Conservation (phyloP, 2,329 filamentous ascomycete genomes). For the Colletotrichum higginsianum region DNA sequence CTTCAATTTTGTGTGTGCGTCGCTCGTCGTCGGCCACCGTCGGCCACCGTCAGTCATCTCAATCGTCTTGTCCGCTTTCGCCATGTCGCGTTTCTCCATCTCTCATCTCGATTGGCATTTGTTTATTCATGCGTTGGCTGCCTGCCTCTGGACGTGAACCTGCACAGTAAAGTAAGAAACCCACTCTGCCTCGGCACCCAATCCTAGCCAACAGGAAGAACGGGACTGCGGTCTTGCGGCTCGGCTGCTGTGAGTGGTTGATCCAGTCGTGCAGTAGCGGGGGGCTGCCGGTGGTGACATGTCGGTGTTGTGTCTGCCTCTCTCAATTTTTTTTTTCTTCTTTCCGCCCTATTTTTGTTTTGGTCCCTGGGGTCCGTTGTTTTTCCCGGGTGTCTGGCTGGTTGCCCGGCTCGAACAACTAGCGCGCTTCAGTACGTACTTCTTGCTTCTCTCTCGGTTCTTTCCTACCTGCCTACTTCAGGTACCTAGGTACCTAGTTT, state of each 20-base stretch:
- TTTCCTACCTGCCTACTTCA: no score
- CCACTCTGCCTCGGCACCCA: slow-evolving; percentile 16
- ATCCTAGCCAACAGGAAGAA: neutral
- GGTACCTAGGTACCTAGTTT: no score
- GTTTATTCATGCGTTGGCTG: slow-evolving; percentile 40
- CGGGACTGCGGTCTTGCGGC: no score
- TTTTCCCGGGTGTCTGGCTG: slow-evolving; percentile 24
- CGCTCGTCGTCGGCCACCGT: neutral
- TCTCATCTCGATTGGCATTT: slow-evolving; percentile 40
- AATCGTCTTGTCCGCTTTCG: slow-evolving; percentile 1
- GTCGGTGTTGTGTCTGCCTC: neutral
- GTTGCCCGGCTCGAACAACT: slow-evolving; percentile 31
- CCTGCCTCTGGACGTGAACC: neutral
- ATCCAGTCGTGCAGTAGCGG: neutral
- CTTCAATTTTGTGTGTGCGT: neutral
- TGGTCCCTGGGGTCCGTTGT: slow-evolving; percentile 11
- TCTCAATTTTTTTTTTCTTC: slow-evolving; percentile 24
- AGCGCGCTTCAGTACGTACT: slow-evolving; percentile 27
- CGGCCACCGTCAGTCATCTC: neutral
- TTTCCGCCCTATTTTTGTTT: slow-evolving; percentile 31
- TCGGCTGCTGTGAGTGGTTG: neutral
- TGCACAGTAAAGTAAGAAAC: slow-evolving; percentile 17
- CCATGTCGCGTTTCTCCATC: slow-evolving; percentile 11
- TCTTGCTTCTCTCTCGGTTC: neutral
- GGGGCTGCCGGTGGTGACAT: slow-evolving; percentile 16